Percentiles rank a stretch among this genome's conserved stretches.
phyloP scores from a whole-genome alignment of 108 stramenopile genomes.

The Licmophora abbreviata region DNA sequence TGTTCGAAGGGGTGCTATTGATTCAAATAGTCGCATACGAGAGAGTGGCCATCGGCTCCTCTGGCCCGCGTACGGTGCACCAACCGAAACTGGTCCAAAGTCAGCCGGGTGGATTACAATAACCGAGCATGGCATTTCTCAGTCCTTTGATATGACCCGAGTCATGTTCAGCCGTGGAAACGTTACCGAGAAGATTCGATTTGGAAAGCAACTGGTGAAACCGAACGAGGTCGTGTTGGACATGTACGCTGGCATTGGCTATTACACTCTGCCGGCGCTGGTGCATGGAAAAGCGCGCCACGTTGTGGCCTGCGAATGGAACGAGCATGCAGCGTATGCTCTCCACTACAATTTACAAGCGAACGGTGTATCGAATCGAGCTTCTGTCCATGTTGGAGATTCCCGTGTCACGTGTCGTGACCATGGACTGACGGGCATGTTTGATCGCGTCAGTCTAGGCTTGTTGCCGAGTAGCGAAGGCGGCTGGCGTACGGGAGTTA shows the following conservation, averaged over 20 bases:
- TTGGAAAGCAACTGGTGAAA: conserved; percentile 57
- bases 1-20: conserved; percentile 64
- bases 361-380: conserved; percentile 64
- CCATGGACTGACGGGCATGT: conserved; percentile 20
- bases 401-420: conserved; percentile 39
- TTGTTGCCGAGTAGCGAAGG: conserved; percentile 89
- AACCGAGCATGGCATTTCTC: conserved; percentile 84
- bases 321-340: conserved; percentile 67
- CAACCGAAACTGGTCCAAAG: conserved; percentile 29
- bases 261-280: conserved; percentile 88
- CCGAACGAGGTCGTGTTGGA: conserved; percentile 77
- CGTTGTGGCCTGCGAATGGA: conserved; percentile 91
- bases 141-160: conserved; percentile 85
- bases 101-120: conserved; percentile 84
- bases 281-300: conserved; percentile 57
- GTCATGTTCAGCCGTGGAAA: conserved; percentile 97
- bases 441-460: conserved; percentile 90
- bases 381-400: conserved; percentile 72
- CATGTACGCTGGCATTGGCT: conserved; percentile 95
- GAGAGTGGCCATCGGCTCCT: conserved; percentile 68
- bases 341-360: conserved; percentile 67
- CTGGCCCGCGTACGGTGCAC: conserved; percentile 30
- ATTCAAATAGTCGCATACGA: conserved; percentile 61
- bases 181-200: conserved; percentile 86
- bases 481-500: conserved; percentile 80